Conservation (phyloP, 2,329 filamentous ascomycete genomes). For the Epichloe uncinata region DNA sequence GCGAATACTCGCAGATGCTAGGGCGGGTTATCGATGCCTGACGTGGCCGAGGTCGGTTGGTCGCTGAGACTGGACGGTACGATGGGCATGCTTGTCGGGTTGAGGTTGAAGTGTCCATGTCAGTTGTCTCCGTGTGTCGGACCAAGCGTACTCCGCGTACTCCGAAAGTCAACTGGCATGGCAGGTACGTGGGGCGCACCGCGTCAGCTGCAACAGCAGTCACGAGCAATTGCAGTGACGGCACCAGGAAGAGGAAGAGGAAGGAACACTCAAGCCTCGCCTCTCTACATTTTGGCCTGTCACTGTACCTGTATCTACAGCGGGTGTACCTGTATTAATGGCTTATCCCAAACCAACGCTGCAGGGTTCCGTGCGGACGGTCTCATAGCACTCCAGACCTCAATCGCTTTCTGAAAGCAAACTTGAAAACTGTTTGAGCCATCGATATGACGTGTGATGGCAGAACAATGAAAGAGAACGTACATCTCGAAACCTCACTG, state of each 20-base stretch:
- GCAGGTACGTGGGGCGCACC: background rate
- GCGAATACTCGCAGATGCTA: background rate
- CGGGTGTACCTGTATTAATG: too few relatives aligned
- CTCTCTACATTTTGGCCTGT: too few relatives aligned
- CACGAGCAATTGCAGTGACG: too few relatives aligned
- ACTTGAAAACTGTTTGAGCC: too few relatives aligned
- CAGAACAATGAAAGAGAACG: background rate
- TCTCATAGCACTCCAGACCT: too few relatives aligned
- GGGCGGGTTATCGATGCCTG: background rate
- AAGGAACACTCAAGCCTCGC: too few relatives aligned
- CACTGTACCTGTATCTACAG: too few relatives aligned
- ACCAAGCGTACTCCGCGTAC: background rate
- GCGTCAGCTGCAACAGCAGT: background rate
- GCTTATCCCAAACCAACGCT: too few relatives aligned
- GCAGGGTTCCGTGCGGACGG: too few relatives aligned
- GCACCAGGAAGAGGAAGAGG: background rate
- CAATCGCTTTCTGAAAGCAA: too few relatives aligned
- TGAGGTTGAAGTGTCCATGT: background rate
- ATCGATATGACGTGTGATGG: too few relatives aligned
- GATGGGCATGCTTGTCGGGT: background rate
- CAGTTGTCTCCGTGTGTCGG: background rate
- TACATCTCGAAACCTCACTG: background rate
- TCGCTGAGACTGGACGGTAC: background rate
- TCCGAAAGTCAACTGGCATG: too few relatives aligned
- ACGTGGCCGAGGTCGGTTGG: background rate